A percentile compares a stretch with the other conserved stretches of the same genome.
phyloP scores from a whole-genome alignment of 257 asterid genomes.

The Coffea eugenioides region DNA sequence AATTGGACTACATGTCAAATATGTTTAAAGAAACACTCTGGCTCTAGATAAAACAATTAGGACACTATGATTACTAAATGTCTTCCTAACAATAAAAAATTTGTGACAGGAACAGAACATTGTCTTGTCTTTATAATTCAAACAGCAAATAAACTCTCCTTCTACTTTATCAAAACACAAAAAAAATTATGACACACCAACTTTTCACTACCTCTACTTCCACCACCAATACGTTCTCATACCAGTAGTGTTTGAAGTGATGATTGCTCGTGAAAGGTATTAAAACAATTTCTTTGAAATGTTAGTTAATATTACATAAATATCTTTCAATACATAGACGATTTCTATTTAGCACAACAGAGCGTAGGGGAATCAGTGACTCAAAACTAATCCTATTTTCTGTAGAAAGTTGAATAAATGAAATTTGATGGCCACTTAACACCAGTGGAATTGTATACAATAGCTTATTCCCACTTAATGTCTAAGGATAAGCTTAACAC shows the following conservation, averaged over 20 bases:
- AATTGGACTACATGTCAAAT: background rate
- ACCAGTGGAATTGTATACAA: background rate
- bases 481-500: background rate
- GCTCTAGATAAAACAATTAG: background rate
- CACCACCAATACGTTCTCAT: background rate
- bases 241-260: background rate
- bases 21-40: background rate
- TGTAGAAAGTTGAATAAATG: background rate
- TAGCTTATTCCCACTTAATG: background rate
- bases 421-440: background rate
- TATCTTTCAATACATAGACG: no score
- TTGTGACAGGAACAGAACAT: background rate
- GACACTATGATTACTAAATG: background rate
- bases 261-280: background rate
- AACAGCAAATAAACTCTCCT: background rate
- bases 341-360: background rate
- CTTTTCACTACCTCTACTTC: background rate
- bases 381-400: background rate
- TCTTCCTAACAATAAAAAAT: background rate
- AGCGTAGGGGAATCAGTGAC: background rate
- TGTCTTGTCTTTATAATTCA: background rate
- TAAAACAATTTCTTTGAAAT: background rate
- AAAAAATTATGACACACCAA: background rate
- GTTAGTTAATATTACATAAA: no score
- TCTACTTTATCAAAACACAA: background rate